Evolutionary conservation across 768 basidiomycete species (phyloP).

Genomic region (Agaricus subrufescens): DNA sequence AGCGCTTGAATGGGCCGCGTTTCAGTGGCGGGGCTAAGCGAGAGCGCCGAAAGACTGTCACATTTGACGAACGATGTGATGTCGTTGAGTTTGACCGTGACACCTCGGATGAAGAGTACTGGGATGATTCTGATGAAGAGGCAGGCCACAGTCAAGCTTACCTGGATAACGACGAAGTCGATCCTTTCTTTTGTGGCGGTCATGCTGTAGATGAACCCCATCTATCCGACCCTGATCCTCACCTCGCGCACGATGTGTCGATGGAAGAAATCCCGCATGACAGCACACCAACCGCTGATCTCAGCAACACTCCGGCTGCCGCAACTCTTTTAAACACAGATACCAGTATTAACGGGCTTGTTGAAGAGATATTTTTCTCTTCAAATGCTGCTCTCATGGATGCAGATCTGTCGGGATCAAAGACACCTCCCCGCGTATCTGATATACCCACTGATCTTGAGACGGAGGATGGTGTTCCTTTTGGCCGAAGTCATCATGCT

Average conservation of each 20-base stretch:
- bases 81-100: conserved; percentile 78
- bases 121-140: conserved; percentile 21
- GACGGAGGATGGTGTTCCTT: conserved; percentile 58
- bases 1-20: conserved; percentile 74
- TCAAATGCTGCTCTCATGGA: conserved; percentile 21
- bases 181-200: conserved; percentile 5
- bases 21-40: conserved; percentile 44
- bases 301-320: conserved; percentile 30
- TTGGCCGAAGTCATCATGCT: conserved; percentile 59
- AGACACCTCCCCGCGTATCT: conserved; percentile 38
- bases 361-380: conserved; percentile 61
- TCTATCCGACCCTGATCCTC: neutral
- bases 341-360: conserved; percentile 64
- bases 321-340: conserved; percentile 40
- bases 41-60: conserved; percentile 71
- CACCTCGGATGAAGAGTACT: conserved; percentile 21
- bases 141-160: conserved; percentile 18
- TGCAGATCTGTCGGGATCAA: conserved; percentile 15
- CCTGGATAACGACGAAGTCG: conserved; percentile 23
- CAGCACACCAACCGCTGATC: conserved; percentile 37
- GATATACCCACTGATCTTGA: conserved; percentile 53
- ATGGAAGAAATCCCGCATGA: conserved; percentile 34
- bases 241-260: neutral
- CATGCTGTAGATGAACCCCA: neutral
- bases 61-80: conserved; percentile 75